A percentile compares a stretch with the other conserved stretches of the same genome.
These are phyloP conservation scores for Cystobasidiaceae sp. DNA, from an alignment of 1,284 basidiomycete species.

Conservation along the genomic window DNA sequence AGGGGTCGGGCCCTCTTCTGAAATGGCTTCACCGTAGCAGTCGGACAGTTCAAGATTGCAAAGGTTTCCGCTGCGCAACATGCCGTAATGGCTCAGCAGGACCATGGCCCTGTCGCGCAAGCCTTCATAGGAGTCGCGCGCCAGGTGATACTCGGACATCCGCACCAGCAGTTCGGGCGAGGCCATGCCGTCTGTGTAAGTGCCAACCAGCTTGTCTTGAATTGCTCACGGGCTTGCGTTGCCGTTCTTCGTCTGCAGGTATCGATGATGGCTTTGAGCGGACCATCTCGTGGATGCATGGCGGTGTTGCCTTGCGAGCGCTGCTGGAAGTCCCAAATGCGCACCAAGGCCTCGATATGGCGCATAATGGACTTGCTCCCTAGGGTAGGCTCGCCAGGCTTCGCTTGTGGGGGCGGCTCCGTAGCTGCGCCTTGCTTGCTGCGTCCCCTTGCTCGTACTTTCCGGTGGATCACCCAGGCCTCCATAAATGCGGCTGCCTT, in stretches of 20 bases:
- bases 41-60: not conserved
- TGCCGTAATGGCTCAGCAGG: slow-evolving; percentile 13
- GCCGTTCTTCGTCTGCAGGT: not conserved
- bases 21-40: not conserved
- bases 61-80: slow-evolving; percentile 9
- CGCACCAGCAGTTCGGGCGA: not conserved
- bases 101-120: slow-evolving; percentile 2
- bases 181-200: not conserved
- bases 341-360: not conserved
- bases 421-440: not conserved
- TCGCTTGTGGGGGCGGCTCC: not conserved
- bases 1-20: not conserved
- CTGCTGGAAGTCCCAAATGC: not conserved
- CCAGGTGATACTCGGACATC: not conserved
- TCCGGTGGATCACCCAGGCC: not conserved
- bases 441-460: not conserved
- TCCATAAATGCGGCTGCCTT: not conserved
- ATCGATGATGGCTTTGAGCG: not conserved
- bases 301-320: not conserved
- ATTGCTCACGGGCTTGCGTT: not conserved
- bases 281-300: not conserved
- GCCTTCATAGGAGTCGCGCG: not conserved
- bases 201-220: slow-evolving; percentile 9
- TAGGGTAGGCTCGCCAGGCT: not conserved
- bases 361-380: not conserved